These are phyloP conservation scores for Sinapis alba DNA, from an alignment of 441 rosid species.

Conservation along the genomic window DNA sequence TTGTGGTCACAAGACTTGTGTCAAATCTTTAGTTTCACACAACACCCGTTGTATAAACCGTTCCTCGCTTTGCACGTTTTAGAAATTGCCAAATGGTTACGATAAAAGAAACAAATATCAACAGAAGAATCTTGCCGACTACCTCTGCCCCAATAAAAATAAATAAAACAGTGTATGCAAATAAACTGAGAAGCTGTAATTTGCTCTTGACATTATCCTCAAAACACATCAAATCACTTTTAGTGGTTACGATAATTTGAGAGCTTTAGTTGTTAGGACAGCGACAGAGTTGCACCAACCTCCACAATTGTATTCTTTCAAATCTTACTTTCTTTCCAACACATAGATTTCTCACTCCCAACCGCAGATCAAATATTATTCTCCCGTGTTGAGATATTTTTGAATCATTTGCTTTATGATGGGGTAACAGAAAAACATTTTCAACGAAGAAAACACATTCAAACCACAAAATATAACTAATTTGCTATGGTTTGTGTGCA, in stretches of 20 bases:
- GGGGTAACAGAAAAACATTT: neutral
- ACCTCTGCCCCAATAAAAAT: neutral
- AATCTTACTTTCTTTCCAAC: slow-evolving; percentile 7
- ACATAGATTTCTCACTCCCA: slow-evolving; percentile 8
- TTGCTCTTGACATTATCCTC: slow-evolving; percentile 10
- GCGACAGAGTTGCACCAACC: slow-evolving; percentile 33
- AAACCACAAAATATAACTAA: neutral
- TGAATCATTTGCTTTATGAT: slow-evolving; percentile 11
- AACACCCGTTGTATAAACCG: slow-evolving; percentile 30
- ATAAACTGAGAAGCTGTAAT: slow-evolving; percentile 1
- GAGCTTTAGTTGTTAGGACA: slow-evolving; percentile 40
- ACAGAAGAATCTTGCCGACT: slow-evolving; percentile 34
- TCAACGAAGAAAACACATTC: neutral
- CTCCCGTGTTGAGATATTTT: neutral
- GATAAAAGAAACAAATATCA: neutral
- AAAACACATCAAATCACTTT: slow-evolving; percentile 24
- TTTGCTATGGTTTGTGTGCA: neutral
- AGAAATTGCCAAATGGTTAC: slow-evolving; percentile 8
- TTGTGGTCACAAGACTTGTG: slow-evolving; percentile 38
- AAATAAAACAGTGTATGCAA: neutral
- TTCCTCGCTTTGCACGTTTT: slow-evolving; percentile 30
- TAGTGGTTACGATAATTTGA: slow-evolving; percentile 37
- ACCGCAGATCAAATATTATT: slow-evolving; percentile 4
- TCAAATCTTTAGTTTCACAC: slow-evolving; percentile 31
- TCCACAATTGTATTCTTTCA: slow-evolving; percentile 21